These are phyloP conservation scores for Cunninghamia lanceolata DNA, from an alignment of 75 land plant genomes.

Conservation along the genomic window DNA sequence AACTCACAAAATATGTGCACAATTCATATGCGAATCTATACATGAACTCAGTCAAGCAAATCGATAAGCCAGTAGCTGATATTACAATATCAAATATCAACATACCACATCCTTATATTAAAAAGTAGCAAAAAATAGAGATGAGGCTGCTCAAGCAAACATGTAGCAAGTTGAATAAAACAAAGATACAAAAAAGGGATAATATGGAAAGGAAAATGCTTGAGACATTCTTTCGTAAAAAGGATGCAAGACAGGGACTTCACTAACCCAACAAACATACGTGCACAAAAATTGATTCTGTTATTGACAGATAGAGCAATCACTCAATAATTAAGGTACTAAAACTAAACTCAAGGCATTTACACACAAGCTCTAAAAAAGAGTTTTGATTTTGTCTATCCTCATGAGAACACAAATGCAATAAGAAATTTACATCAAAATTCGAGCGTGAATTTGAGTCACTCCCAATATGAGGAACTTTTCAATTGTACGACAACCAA, in stretches of 20 bases:
- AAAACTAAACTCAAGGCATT: too few species aligned
- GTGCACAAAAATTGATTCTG: background rate
- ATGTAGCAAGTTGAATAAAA: background rate
- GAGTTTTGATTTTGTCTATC: too few species aligned
- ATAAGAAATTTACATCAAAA: too few species aligned
- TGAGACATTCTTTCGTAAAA: background rate
- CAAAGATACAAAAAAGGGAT: background rate
- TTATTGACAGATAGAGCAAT: too few species aligned
- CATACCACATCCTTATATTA: background rate
- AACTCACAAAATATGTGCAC: background rate
- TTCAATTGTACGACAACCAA: too few species aligned
- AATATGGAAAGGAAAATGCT: background rate
- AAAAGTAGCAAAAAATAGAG: background rate
- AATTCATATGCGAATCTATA: background rate
- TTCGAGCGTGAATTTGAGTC: too few species aligned
- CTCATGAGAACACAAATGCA: too few species aligned
- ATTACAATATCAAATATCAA: background rate
- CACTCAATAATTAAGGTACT: too few species aligned
- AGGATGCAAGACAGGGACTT: background rate
- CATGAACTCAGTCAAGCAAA: background rate
- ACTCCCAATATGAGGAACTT: too few species aligned
- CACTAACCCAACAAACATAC: background rate
- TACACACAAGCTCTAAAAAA: too few species aligned
- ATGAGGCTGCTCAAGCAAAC: background rate
- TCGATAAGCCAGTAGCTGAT: background rate